Base-by-base conservation (phyloP, 2,329 filamentous ascomycete species). In the Incumbomyces lentus region DNA sequence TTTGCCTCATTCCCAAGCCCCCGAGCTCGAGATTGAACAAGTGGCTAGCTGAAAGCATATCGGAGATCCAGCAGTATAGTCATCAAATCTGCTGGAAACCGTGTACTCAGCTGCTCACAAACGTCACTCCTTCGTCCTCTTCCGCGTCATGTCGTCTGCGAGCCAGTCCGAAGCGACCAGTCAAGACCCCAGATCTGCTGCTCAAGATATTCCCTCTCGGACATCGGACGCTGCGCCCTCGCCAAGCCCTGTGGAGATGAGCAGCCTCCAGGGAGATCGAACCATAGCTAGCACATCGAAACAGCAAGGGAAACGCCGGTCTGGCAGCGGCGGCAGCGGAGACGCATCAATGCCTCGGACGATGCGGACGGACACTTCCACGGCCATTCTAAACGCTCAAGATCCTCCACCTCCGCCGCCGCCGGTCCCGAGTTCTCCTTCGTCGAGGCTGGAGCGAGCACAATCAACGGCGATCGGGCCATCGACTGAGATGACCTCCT, bases 381-480 rank as follows among this genome's bases (percentile, higher is more conserved):
- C 55, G 36, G 55, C 55, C 13, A 47, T 57, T 6, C 39, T 46
- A 17, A 52, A 55, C 35, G 49, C 55, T 7, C 40, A 53, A 47
- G 45, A 51, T 35, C 49, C 53, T 37, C 51, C 44, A 14, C 47
- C 53, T 37, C 51, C 44, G n/a, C 46, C 50, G 11, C 49, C 49
- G 40, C 44, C 52, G 11, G 3, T 45, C 10, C 26, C 51, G 11
- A 19, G 33, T 18, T 8, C 22, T 16, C 37, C 45, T 29, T 46
- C 48, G 2, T 13, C 49, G 7, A 46, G 39, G 29, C 40, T 52
- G 10, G 44, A 52, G 14, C 49, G 56, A 12, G 48, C 49, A 14
- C 38, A 46, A 32, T 54, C 55, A 3, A 57, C 55, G 5, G 53
- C 55, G 17, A 58, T 58, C 39, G 56, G 56, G 2, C 55, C 55